Conservation (phyloP, 129 eudicot genomes). For the Escallonia rubra region DNA sequence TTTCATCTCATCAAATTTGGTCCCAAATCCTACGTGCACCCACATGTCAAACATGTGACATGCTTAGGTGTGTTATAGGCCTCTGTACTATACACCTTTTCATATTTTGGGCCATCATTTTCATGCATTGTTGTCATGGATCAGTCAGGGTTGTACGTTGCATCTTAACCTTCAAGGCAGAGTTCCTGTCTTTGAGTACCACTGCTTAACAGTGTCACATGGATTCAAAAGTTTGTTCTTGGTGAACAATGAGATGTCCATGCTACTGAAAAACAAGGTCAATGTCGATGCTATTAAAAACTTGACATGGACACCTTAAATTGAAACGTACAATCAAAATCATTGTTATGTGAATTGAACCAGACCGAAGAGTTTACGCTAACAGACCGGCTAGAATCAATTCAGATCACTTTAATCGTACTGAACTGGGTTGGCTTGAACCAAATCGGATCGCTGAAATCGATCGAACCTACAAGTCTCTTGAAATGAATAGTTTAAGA, state of each 20-base stretch:
- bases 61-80: conserved; percentile 30
- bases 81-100: conserved; percentile 23
- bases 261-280: background rate
- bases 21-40: conserved; percentile 15
- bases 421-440: too few relatives aligned
- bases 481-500: too few relatives aligned
- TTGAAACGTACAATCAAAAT: too few relatives aligned
- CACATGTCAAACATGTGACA: conserved; percentile 45
- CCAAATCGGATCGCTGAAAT: too few relatives aligned
- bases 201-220: conserved; percentile 24
- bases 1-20: conserved; percentile 19
- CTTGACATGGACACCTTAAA: background rate
- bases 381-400: too few relatives aligned
- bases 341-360: too few relatives aligned
- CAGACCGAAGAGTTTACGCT: too few relatives aligned
- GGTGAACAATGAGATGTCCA: background rate
- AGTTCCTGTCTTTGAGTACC: conserved; percentile 19
- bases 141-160: conserved; percentile 30
- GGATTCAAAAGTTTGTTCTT: conserved; percentile 2
- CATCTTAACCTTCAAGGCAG: conserved; percentile 29
- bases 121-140: conserved; percentile 32
- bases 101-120: conserved; percentile 40
- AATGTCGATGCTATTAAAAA: background rate
- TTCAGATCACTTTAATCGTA: too few relatives aligned
- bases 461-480: too few relatives aligned